Evolutionary conservation across 2,329 filamentous ascomycete species (phyloP).

Genomic region (Teratosphaeria nubilosa): DNA sequence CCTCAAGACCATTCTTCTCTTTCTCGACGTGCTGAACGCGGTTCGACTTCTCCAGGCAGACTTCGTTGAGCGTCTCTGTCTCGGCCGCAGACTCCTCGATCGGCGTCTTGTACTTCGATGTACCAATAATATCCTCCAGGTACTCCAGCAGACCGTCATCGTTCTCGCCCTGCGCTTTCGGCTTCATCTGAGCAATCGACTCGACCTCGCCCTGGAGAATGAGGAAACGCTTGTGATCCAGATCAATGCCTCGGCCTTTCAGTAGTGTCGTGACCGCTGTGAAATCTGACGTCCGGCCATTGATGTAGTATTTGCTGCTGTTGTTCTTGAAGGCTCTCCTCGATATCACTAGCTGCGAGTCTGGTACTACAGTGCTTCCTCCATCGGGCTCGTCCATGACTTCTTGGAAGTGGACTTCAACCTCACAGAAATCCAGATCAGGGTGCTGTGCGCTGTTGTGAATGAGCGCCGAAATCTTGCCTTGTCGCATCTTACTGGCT

Average conservation of each 20-base stretch:
- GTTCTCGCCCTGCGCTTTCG: slow-evolving; percentile 88
- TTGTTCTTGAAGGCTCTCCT: slow-evolving; percentile 96
- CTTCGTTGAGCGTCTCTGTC: slow-evolving; percentile 85
- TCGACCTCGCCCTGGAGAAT: slow-evolving; percentile 97
- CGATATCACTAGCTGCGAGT: slow-evolving; percentile 79
- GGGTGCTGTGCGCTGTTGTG: slow-evolving; percentile 89
- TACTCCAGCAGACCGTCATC: slow-evolving; percentile 95
- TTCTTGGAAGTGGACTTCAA: slow-evolving; percentile 92
- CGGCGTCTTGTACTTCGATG: slow-evolving; percentile 93
- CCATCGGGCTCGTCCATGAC: slow-evolving; percentile 79
- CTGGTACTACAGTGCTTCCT: slow-evolving; percentile 63
- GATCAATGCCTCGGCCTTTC: slow-evolving; percentile 78
- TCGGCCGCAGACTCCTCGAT: slow-evolving; percentile 90
- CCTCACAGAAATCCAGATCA: slow-evolving; percentile 82
- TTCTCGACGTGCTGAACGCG: slow-evolving; percentile 97
- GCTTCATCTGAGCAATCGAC: slow-evolving; percentile 98
- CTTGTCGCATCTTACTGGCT: slow-evolving; percentile 98
- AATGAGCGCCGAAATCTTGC: slow-evolving; percentile 94
- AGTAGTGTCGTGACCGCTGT: slow-evolving; percentile 82
- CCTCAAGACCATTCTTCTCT: slow-evolving; percentile 83
- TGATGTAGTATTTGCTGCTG: slow-evolving; percentile 96
- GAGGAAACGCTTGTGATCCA: slow-evolving; percentile 96
- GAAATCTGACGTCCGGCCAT: slow-evolving; percentile 80
- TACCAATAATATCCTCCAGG: slow-evolving; percentile 96
- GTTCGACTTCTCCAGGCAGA: slow-evolving; percentile 88